Base-by-base conservation (phyloP, 148 eudicot genomes). In the Amaranthus hypochondriacus region DNA sequence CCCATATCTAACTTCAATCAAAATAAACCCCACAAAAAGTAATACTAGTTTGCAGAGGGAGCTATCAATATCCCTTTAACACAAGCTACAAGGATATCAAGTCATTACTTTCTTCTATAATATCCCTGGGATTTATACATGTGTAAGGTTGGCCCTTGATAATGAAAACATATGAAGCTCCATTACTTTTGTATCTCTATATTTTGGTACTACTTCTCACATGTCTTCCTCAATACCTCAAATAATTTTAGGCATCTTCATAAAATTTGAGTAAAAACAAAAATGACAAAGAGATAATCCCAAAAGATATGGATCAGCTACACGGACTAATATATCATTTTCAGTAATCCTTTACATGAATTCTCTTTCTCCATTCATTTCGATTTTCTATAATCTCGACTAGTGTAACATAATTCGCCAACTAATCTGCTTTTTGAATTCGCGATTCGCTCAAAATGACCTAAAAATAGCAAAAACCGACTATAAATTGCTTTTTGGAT, bases 1-100 rank as follows among this genome's bases (percentile, higher is more conserved):
- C 80, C 72, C 67, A 43, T 66, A 67, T 73, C 76, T 67, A 78
- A 78, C 77, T 68, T 73, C 69, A 73, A 78, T 77, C 73, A 69
- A 72, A 72, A 42, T 59, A 56, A 12, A 39, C 72, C 76, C 80
- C 80, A 77, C 76, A 77, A 21, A 66, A 63, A 63, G 48, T 68
- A 73, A 72, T 62, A 62, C 61, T 52, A 15, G 18, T 18, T 48
- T 65, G 70, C 44, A 60, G 52, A 72, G 67, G 64, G 69, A 12
- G 54, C 61, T 64, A 50, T 39, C 39, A 56, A 39, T 48, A 66
- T 28, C 68, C 81, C 73, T 73, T 70, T 73, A 53, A 64, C 39
- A 28, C 39, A 28, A 28, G 39, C 39, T 28, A 28, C 39, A 28
- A 60, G 15, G 73, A 73, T 73, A 68, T 68, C 63, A 73, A 52